Percentiles rank a stretch among this genome's conserved stretches.
phyloP scores from a whole-genome alignment of 2,329 filamentous ascomycete genomes.

The Dryadomyces quercus-mongolicae region DNA sequence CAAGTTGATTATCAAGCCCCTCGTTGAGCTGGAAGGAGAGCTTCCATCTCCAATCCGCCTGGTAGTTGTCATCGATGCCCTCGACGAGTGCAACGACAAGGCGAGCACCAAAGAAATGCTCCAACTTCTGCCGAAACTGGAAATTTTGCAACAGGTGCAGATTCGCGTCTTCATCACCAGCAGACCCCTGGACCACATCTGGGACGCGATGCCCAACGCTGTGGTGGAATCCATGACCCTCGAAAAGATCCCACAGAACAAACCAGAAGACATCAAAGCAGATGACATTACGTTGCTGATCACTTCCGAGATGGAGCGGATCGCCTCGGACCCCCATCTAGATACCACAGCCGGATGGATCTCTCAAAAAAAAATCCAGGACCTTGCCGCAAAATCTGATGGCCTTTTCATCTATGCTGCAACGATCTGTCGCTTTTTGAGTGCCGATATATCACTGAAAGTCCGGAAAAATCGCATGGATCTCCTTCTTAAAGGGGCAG shows the following conservation, averaged over 20 bases:
- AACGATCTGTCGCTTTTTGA: neutral
- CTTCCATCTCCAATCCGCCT: neutral
- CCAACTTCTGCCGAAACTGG: neutral
- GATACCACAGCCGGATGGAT: neutral
- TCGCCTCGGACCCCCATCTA: neutral
- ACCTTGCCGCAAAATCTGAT: neutral
- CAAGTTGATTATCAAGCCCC: neutral
- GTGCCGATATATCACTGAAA: neutral
- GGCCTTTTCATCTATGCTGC: neutral
- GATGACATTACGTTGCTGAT: neutral
- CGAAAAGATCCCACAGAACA: neutral
- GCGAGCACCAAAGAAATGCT: neutral
- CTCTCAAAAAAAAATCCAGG: neutral
- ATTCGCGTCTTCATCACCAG: neutral
- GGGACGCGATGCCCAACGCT: neutral
- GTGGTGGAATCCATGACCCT: neutral
- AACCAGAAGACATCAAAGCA: neutral
- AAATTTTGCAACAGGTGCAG: neutral
- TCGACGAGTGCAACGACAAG: neutral
- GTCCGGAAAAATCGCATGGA: neutral
- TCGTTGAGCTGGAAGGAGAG: neutral
- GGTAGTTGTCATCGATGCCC: neutral
- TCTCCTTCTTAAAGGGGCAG: neutral
- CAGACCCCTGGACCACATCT: neutral
- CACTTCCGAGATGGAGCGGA: neutral